A percentile compares a stretch with the other conserved stretches of the same genome.
Evolutionary conservation across 257 asterid genomes (phyloP).

Genomic region (Penstemon davidsonii): DNA sequence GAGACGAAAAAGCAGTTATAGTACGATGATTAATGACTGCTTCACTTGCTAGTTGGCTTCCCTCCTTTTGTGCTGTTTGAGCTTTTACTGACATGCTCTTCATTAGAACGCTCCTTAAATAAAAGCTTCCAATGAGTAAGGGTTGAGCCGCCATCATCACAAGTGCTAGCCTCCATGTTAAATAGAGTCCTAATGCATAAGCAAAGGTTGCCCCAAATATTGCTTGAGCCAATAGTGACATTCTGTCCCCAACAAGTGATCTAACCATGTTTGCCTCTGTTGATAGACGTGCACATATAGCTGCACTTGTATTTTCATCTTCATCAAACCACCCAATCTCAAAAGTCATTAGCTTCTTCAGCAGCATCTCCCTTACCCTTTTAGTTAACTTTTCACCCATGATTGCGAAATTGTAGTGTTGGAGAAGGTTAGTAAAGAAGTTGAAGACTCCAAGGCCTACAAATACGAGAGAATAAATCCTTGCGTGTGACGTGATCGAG

Average conservation of each 20-base stretch:
- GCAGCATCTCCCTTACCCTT: conserved; percentile 50
- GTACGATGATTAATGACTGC: conserved; percentile 66
- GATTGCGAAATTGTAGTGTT: conserved; percentile 59
- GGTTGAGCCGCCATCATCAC: conserved; percentile 76
- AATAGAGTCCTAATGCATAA: conserved; percentile 49
- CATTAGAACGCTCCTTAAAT: conserved; percentile 53
- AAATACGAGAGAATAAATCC: conserved; percentile 46
- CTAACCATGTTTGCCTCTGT: conserved; percentile 62
- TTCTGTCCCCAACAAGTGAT: conserved; percentile 62
- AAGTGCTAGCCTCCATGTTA: conserved; percentile 61
- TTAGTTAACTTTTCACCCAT: conserved; percentile 65
- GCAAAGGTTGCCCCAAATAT: conserved; percentile 54
- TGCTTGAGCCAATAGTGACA: conserved; percentile 57
- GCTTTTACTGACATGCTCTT: conserved; percentile 57
- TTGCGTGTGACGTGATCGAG: conserved; percentile 50
- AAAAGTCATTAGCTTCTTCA: conserved; percentile 52
- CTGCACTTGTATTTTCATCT: conserved; percentile 60
- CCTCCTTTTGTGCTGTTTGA: conserved; percentile 59
- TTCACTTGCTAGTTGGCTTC: conserved; percentile 71
- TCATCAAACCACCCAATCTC: conserved; percentile 64
- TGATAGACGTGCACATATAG: conserved; percentile 54
- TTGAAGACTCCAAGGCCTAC: conserved; percentile 57
- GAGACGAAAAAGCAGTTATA: conserved; percentile 70
- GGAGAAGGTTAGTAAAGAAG: conserved; percentile 55
- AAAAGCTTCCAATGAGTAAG: conserved; percentile 65